Base-by-base conservation (phyloP, 306 rosid genomes). In the Prunus armeniaca region DNA sequence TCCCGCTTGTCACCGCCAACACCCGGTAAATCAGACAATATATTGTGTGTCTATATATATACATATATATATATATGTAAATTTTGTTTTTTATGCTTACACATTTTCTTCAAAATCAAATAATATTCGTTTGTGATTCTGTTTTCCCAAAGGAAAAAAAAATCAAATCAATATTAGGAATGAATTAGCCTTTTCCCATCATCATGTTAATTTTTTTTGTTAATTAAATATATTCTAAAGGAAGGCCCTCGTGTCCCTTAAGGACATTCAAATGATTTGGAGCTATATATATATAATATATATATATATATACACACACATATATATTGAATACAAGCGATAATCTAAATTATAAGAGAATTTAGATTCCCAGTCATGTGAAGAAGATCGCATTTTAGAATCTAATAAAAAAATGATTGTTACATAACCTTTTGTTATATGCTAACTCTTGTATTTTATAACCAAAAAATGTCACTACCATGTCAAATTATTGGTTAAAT, bases 1-100 rank as follows among this genome's bases (percentile, higher is more conserved):
- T 27, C 60, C 46, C 0, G 24, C 32, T 11, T 27, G 14, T 55
- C 27, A 86, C 87, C 80, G 78, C 66, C 85, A 19, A 69, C 61
- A 70, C 8, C 77, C 83, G 65, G 87, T 83, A 22, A 62, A 12
- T 69, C 75, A 45, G n/a, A 19, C 52, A 24, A 12, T 61, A 13
- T 55, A 14, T 55, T 0, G 4, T 9, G 18, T 17, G 5, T 11
- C 27, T 25, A 25, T 25, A 22, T 22, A 22, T 0, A 25, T 25
- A 22, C 0, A 22, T 0, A 25, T 25, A 24, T 24, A 11, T 49
- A 49, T 14, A 11, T 50, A 19, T 66, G 17, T 17, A 6, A 34
- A 34, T 52, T 34, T n/a, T 34, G 15, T 22, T 6, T 19, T n/a
- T 20, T 22, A 10, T 57, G 64, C 5, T 22, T 20, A 58, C 11